Conservation (phyloP, 768 basidiomycete genomes). For the Boletus insuetus region DNA sequence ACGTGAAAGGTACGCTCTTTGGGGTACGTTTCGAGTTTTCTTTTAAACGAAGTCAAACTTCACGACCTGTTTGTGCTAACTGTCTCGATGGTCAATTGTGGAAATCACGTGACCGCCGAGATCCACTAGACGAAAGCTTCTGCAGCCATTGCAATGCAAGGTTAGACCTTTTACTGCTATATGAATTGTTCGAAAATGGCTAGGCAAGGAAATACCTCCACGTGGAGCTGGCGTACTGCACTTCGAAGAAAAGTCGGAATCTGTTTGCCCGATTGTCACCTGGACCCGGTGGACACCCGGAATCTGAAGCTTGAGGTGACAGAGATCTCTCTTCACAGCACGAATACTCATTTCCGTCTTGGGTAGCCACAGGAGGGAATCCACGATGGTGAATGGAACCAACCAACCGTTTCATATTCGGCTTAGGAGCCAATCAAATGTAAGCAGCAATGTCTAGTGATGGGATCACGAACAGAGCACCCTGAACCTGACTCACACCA, state of each 20-base stretch:
- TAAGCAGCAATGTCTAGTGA: constrained; percentile 9
- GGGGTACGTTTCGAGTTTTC: background rate
- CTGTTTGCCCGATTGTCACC: background rate
- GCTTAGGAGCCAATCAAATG: constrained; percentile 12
- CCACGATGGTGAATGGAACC: constrained; percentile 4
- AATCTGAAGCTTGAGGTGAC: background rate
- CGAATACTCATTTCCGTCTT: constrained; percentile 11
- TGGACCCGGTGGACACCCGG: background rate
- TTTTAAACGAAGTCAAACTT: background rate
- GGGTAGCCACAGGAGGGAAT: background rate
- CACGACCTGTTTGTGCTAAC: background rate
- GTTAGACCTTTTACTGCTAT: background rate
- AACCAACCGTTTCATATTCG: background rate
- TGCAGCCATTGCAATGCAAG: background rate
- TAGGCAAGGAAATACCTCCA: background rate
- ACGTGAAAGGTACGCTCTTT: background rate
- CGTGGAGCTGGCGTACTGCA: background rate
- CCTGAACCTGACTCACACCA: constrained; percentile 11
- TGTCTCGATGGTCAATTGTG: background rate
- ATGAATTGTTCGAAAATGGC: background rate
- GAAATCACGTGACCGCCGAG: too few relatives aligned
- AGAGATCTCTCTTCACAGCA: background rate
- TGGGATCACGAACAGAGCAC: constrained; percentile 8
- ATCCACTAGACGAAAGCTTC: too few relatives aligned
- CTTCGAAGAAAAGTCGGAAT: background rate